Evolutionary conservation across 2,329 filamentous ascomycete species (phyloP).

Genomic region (Nannizziopsis barbatae): DNA sequence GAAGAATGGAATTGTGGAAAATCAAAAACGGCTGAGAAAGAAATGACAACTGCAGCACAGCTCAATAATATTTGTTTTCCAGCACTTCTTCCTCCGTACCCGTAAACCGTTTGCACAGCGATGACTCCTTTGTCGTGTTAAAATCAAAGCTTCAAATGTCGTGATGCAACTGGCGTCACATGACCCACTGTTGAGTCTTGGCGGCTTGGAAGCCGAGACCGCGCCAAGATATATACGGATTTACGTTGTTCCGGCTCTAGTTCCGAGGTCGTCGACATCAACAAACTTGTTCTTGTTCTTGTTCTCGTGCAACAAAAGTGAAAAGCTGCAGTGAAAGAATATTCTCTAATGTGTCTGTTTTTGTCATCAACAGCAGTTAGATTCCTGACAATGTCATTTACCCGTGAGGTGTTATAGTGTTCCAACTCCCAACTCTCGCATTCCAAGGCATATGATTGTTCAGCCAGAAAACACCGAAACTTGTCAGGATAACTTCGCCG

Average conservation of each 20-base stretch:
- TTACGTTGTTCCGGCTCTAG: no score
- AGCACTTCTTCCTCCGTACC: no score
- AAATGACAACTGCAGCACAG: no score
- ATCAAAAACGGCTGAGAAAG: neutral
- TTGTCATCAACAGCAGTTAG: neutral
- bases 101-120: no score
- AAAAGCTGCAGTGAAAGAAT: neutral
- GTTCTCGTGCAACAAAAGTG: neutral
- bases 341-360: neutral
- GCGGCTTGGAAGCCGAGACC: neutral
- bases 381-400: neutral
- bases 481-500: neutral
- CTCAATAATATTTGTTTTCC: no score
- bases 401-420: neutral
- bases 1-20: neutral
- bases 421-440: neutral
- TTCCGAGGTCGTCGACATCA: no score
- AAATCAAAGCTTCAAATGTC: slow-evolving; percentile 10
- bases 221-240: no score
- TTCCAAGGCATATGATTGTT: slow-evolving; percentile 3
- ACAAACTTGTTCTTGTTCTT: neutral
- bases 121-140: neutral
- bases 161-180: slow-evolving; percentile 6
- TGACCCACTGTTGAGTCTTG: neutral
- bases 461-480: neutral